These are phyloP conservation scores for Phaeoacremonium minimum DNA, from an alignment of 2,329 filamentous ascomycete genomes.

Conservation along the genomic window DNA sequence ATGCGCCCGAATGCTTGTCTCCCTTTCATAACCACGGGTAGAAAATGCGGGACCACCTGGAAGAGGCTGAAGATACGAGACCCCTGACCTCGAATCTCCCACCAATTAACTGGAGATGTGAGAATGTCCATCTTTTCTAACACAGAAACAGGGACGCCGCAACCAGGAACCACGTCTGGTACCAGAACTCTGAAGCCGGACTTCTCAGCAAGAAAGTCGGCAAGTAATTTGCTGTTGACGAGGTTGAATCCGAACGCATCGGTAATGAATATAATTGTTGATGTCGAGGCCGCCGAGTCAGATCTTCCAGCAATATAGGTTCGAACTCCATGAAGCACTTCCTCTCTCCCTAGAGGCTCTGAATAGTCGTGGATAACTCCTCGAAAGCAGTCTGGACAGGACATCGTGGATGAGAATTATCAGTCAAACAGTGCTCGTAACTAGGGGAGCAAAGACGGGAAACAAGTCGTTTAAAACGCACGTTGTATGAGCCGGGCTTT, in stretches of 20 bases:
- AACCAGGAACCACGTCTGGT: constrained; percentile 17
- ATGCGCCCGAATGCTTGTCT: constrained; percentile 19
- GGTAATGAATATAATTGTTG: constrained; percentile 13
- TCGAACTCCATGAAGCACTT: constrained; percentile 6
- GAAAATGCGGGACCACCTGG: constrained; percentile 1
- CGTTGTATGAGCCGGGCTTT: too few relatives aligned
- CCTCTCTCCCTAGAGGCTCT: constrained; percentile 5
- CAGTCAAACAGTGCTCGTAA: too few relatives aligned
- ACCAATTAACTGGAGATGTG: constrained; percentile 6
- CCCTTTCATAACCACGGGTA: constrained; percentile 5
- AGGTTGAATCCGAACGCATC: constrained; percentile 13
- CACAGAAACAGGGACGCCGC: constrained; percentile 10
- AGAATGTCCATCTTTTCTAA: constrained; percentile 12
- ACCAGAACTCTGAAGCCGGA: constrained; percentile 18
- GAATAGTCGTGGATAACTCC: constrained; percentile 6
- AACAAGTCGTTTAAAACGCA: too few relatives aligned
- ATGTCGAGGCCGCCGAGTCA: constrained; percentile 2
- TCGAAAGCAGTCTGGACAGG: constrained; percentile 6
- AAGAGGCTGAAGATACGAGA: constrained; percentile 1
- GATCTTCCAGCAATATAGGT: constrained; percentile 9
- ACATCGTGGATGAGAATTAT: too few relatives aligned
- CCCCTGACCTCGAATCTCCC: constrained; percentile 3
- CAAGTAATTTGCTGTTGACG: constrained; percentile 14
- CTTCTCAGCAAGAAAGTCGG: constrained; percentile 10
- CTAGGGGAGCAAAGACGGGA: too few relatives aligned